Evolutionary conservation across 768 basidiomycete genomes (phyloP).

Genomic region (Guyanaporus albipodus): DNA sequence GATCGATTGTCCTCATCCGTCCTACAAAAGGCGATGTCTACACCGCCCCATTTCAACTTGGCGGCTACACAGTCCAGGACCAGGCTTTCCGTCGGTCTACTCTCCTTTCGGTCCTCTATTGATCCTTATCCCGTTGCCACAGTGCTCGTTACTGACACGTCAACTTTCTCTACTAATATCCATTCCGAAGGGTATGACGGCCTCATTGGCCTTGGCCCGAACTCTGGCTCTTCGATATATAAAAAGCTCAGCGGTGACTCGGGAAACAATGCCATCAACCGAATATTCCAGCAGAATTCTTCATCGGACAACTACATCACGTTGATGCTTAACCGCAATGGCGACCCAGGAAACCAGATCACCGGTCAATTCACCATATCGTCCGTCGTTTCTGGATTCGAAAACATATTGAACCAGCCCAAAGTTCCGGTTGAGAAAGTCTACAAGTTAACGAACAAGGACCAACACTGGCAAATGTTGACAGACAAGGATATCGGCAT

Average conservation of each 20-base stretch:
- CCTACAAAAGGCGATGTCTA: constrained; percentile 49
- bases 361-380: constrained; percentile 68
- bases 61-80: constrained; percentile 51
- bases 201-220: constrained; percentile 76
- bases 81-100: constrained; percentile 61
- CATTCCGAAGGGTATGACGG: constrained; percentile 62
- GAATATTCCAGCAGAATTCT: constrained; percentile 58
- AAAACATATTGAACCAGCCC: constrained; percentile 57
- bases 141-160: constrained; percentile 65
- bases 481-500: constrained; percentile 64
- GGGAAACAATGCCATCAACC: constrained; percentile 59
- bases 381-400: constrained; percentile 59
- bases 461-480: constrained; percentile 80
- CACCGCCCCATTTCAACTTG: constrained; percentile 50
- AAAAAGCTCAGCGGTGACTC: constrained; percentile 46
- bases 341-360: constrained; percentile 44
- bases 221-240: constrained; percentile 60
- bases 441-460: constrained; percentile 51
- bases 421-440: constrained; percentile 66
- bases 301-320: constrained; percentile 62
- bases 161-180: constrained; percentile 60
- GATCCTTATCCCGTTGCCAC: neutral
- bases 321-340: constrained; percentile 58
- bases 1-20: neutral
- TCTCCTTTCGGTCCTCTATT: neutral